Evolutionary conservation across 305 asterid genomes (phyloP), one percentile per base, ranked within the genome.

Genomic region (Solanum hybrid): DNA sequence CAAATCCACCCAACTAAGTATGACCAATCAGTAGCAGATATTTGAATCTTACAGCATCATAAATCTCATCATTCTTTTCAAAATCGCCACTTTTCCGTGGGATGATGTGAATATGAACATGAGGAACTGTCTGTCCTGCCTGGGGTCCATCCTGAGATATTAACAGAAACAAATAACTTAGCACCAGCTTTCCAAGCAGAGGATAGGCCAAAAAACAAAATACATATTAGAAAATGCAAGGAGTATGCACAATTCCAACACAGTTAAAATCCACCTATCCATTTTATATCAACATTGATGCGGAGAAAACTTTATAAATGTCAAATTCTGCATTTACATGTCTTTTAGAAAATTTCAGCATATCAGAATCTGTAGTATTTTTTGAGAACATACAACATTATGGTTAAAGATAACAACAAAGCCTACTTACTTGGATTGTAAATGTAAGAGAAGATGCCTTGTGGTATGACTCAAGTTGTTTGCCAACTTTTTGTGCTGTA

Each of bases 121-220:
- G 99, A 37, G 99, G 95, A 86, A 97, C 97, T 5, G 97, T 94
- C 93, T 97, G 99, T 79, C 99, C 98, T 37, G 99, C 98, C 90
- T 95, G 96, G 11, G 98, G 98, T 12, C 99, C 99, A 90, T 97
- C 99, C 99, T 97, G 88, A 84, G 79, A 90, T 57, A 87, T 88
- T 88, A 87, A 89, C 80, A 87, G 24, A 40, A 69, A 89, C 46
- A 83, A 74, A 85, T 88, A 71, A 36, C 76, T 57, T 85, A 33
- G 29, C n/a, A 85, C 74, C 88, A 46, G 88, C 88, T 85, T 85
- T 22, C 29, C 13, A 57, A 33, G 76, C 46, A 85, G 42, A 20
- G 40, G 69, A 85, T 57, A 57, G 74, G 75, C 28, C 46, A 20
- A 31, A 57, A 33, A 6, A 83, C 26, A 46, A 83, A 83, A 16